Evolutionary conservation across 108 stramenopile genomes (phyloP), one percentile per base, ranked within the genome.

Genomic region (Pseudonitzschia multiseries): DNA sequence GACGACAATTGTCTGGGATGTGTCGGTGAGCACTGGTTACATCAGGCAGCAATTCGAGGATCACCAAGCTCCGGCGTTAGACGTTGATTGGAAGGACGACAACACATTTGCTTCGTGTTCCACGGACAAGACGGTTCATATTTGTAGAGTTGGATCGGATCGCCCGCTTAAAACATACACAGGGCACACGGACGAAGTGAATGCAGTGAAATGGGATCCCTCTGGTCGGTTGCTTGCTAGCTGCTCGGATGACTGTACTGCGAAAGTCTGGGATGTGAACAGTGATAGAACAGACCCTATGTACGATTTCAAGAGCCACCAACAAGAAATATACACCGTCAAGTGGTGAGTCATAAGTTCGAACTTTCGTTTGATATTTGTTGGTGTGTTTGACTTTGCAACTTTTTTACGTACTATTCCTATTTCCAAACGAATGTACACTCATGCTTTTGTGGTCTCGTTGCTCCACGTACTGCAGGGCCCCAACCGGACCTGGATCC

Each of bases 201-300:
- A 98, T 81, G 94, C 96, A 20, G 96, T 98, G 71, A 95, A 93
- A 65, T 98, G 98, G 98, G 92, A 93, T 83, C 96, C 98, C 20
- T 93, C 87, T 13, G 98, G 98, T 18, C 79, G 68, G 0, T 78
- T 96, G 20, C 89, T 98, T 36, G 98, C 98, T 27, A 92, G 90
- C 64, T 97, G 96, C 68, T 97, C 96, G 10, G 98, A 98, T 70
- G 98, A 98, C 84, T 91, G 89, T 68, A 96, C 98, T 24, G 98
- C 96, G 68, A 98, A 98, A 83, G 90, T 98, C 1, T 94, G 95
- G 93, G 90, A 91, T 68, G 82, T 93, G 2, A 78, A 76, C 41
- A 86, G 84, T 43, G 74, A 80, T 50, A 76, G 85, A 52, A 74
- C 64, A 69, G 78, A 83, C 13, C 92, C 93, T 13, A 69, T 95